phyloP scores from a whole-genome alignment of 176 grass and related monocot genomes.

The Secale cereale region DNA sequence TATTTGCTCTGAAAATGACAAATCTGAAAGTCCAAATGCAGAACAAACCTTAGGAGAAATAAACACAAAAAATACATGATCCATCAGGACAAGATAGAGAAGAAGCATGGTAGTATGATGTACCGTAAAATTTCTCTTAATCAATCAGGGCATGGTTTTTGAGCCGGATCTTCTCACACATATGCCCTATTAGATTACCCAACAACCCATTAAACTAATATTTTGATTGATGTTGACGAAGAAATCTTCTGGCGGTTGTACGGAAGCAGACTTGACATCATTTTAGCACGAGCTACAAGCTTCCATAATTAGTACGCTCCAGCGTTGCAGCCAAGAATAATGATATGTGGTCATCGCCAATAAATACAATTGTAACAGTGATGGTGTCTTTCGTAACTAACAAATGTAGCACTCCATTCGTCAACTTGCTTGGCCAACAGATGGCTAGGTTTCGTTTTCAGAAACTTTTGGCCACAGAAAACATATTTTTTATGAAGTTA shows the following conservation, averaged over 20 bases:
- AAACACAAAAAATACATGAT: too few species aligned
- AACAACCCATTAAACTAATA: background rate
- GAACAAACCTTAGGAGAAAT: too few species aligned
- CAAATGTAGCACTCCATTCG: background rate
- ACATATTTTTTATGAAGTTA: background rate
- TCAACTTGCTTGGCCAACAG: background rate
- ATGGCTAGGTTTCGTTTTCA: background rate
- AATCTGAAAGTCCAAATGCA: too few species aligned
- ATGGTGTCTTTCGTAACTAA: background rate
- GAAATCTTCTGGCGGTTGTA: background rate
- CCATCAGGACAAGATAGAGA: too few species aligned
- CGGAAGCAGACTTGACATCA: background rate
- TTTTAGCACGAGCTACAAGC: background rate
- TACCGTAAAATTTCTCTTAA: too few species aligned
- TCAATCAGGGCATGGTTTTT: too few species aligned
- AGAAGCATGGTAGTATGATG: too few species aligned
- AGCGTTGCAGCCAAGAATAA: background rate
- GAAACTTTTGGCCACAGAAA: background rate
- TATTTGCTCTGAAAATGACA: too few species aligned
- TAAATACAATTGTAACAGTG: background rate
- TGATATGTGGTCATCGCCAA: background rate
- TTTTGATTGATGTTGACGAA: background rate
- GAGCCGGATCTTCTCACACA: background rate
- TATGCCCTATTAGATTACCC: background rate
- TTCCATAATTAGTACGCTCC: background rate